Base-by-base conservation (phyloP, 2,329 filamentous ascomycete genomes). In the Talaromyces sp. region DNA sequence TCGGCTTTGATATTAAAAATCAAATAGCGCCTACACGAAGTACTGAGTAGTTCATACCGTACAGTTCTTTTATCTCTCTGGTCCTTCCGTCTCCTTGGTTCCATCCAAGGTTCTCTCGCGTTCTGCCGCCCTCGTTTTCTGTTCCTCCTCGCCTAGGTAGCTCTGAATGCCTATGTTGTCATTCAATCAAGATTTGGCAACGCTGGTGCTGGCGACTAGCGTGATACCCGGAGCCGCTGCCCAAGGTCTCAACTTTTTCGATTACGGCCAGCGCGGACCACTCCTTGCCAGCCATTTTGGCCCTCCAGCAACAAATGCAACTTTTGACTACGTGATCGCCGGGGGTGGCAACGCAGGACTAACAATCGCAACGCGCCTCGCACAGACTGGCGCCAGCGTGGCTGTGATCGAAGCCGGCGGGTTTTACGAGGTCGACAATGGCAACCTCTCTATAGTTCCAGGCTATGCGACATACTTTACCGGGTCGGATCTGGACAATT, bases 361-460 rank as follows among this genome's bases (percentile, higher is more conserved):
- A 27, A 53, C 49, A 3, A 31, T 53, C 7, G 69, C 65, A 10
- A 60, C 67, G 22, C 68, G 74, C 27, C 67, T 76, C 15, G 67
- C 72, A 15, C 65, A 70, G 25, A 67, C 72, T 45, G 38, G 67
- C 27, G 65, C 64, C 13, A 53, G 25, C 27, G 49, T 53, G 49
- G 49, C 25, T n/a, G 49, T 53, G 15, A 53, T 53, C 7, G 49
- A 53, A n/a, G 49, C 49, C 7, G 49, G 49, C 4, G 69, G 68
- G 6, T 78, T 75, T 68, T 77, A 77, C 58, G 71, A 78, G 61
- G 53, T 74, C n/a, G 68, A 71, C 49, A 76, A 75, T 68, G 73
- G 74, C 19, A 75, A 76, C 54, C 25, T 66, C 1, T 72, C 70
- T 7, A 49, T 69, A 5, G 67, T 76, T 2, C 75, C 75, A 1